These are phyloP conservation scores for Calocybe cyanea DNA, from an alignment of 768 basidiomycete genomes.

Conservation along the genomic window DNA sequence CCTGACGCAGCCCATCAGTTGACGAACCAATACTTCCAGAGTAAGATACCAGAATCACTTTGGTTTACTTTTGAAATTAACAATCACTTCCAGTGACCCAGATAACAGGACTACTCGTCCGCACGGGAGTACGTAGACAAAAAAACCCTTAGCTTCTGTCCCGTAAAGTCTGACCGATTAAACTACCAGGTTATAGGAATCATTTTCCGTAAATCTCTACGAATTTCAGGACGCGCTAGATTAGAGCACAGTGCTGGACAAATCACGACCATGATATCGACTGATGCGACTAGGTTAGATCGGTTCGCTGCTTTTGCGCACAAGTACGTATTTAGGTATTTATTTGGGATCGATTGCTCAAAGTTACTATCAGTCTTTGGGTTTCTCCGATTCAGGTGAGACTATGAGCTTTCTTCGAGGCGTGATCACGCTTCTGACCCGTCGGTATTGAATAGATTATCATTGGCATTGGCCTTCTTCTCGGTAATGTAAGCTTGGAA, in stretches of 20 bases:
- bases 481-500: constrained; percentile 42
- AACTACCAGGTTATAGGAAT: constrained; percentile 33
- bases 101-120: constrained; percentile 15
- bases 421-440: background rate
- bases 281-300: constrained; percentile 58
- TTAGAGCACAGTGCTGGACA: constrained; percentile 58
- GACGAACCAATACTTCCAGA: constrained; percentile 20
- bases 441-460: constrained; percentile 44
- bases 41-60: constrained; percentile 1
- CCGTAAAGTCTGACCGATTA: no score
- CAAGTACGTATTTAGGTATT: constrained; percentile 24
- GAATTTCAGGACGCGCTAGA: constrained; percentile 58
- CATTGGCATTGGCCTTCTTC: constrained; percentile 58
- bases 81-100: constrained; percentile 9
- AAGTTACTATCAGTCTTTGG: constrained; percentile 58
- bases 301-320: constrained; percentile 38
- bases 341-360: no score
- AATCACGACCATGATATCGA: constrained; percentile 68
- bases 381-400: constrained; percentile 54
- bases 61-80: no score
- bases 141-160: no score
- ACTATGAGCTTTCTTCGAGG: background rate
- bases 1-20: constrained; percentile 12
- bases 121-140: constrained; percentile 15
- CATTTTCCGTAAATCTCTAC: constrained; percentile 67